Base-by-base conservation (phyloP, 768 basidiomycete species). In the Rhodotorula toruloides region DNA sequence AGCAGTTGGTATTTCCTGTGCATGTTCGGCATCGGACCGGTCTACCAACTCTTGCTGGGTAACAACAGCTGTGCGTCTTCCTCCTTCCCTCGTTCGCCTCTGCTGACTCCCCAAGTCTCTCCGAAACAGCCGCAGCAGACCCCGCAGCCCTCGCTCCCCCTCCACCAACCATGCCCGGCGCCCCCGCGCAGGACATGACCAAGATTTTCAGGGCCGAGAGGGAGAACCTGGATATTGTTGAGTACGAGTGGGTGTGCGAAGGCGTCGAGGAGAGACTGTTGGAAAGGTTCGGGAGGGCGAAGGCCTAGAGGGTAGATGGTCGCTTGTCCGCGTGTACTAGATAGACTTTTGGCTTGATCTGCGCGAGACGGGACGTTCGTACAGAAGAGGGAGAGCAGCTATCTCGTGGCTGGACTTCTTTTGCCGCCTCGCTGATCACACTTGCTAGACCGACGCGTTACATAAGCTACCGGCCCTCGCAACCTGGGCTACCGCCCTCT, bases 1-100 rank as follows among this genome's bases (percentile, higher is more conserved):
- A 81, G 98, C 60, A 93, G 91, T 25, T 98, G 96, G 96, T 99
- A 98, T 79, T 98, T 99, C 79, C 85, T 98, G 74, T 98, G 97
- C 81, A 90, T 97, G 79, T 98, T 99, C 78, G 94, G 94, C 59
- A 79, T 99, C 68, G 97, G 97, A 75, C 93, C 92, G 25, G 78
- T 99, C 25, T 99, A 98, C 81, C 89, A 88, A 54, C 86, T 98
- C 66, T 84, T 98, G 65, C 86, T 99, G 65, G 93, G 92, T 14
- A 83, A 83, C 46, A 91, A 93, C 74, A 83, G 94, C 93, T 86
- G 79, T 52, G 12, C 17, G 22, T 22, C 42, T 25, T 3, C 19
- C 43, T 46, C 54, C 29, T 31, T 27, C 54, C 34, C 54, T 59
- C 36, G 43, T n/a, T 58, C 17, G 49, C 53, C 22, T 14, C 56